These are phyloP conservation scores for Eremothecium cymbalariae DNA, from an alignment of 1,139 yeast species.

Conservation along the genomic window DNA sequence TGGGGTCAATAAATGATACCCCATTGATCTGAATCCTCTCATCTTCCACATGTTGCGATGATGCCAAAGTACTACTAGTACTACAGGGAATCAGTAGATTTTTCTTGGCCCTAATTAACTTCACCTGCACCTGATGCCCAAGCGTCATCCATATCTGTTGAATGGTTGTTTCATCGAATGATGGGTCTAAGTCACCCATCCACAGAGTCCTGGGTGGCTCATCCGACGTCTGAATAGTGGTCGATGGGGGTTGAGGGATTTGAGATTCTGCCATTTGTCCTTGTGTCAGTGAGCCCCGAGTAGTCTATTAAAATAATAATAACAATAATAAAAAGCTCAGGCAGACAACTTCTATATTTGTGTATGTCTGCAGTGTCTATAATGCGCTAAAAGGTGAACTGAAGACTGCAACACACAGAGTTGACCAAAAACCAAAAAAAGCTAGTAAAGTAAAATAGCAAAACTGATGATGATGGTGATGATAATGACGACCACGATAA, in stretches of 20 bases:
- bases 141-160: slow-evolving; percentile 56
- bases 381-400: too few relatives aligned
- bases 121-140: slow-evolving; percentile 46
- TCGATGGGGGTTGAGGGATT: slow-evolving; percentile 42
- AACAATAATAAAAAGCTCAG: too few relatives aligned
- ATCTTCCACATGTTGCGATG: slow-evolving; percentile 4
- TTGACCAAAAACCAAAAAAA: too few relatives aligned
- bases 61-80: slow-evolving; percentile 18
- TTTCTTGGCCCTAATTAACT: slow-evolving; percentile 50
- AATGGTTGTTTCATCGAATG: slow-evolving; percentile 69
- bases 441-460: too few relatives aligned
- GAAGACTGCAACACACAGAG: too few relatives aligned
- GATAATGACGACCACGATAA: too few relatives aligned
- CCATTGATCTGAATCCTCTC: slow-evolving; percentile 29
- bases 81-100: slow-evolving; percentile 29
- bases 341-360: too few relatives aligned
- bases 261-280: slow-evolving; percentile 1
- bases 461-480: too few relatives aligned
- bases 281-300: too few relatives aligned
- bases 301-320: too few relatives aligned
- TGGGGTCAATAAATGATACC: slow-evolving; percentile 29
- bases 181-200: slow-evolving; percentile 94
- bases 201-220: slow-evolving; percentile 57
- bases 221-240: slow-evolving; percentile 35
- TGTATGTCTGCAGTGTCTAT: too few relatives aligned